These are phyloP conservation scores for Trichosanthes truncata DNA, from an alignment of 306 rosid species.

Conservation along the genomic window DNA sequence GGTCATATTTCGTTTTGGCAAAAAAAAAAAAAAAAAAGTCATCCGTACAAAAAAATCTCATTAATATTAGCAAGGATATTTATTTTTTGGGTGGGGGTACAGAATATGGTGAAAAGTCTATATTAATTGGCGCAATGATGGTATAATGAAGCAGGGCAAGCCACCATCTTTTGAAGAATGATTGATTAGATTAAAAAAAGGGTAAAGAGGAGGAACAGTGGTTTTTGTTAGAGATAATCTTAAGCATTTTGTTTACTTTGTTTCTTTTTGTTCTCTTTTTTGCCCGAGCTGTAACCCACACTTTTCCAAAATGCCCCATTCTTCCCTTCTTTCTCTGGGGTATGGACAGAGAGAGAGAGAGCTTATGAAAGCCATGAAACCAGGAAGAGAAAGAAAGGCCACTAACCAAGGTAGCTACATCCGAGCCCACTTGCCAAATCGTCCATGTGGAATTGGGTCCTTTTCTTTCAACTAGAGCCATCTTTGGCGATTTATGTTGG, in stretches of 20 bases:
- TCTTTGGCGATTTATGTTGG: not conserved
- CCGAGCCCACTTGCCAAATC: conserved; percentile 7
- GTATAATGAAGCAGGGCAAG: not conserved
- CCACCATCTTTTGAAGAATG: conserved; percentile 9
- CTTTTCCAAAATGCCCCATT: not conserved
- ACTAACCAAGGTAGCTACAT: not conserved
- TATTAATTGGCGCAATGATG: conserved; percentile 7
- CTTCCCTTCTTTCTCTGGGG: conserved; percentile 8
- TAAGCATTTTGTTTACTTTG: not conserved
- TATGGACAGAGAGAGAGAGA: conserved; percentile 13
- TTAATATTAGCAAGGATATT: too few species aligned
- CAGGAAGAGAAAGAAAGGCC: conserved; percentile 27
- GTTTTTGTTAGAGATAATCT: not conserved
- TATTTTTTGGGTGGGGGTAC: not conserved
- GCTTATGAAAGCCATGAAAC: conserved; percentile 35
- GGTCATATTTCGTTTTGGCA: too few species aligned
- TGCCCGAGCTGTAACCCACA: not conserved
- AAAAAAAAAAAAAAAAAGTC: too few species aligned
- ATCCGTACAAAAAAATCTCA: too few species aligned
- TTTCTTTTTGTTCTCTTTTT: not conserved
- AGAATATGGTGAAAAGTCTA: not conserved
- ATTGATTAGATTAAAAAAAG: not conserved
- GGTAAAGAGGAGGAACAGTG: not conserved
- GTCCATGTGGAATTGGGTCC: not conserved
- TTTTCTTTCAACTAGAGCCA: not conserved